Evolutionary conservation across 2,329 filamentous ascomycete species (phyloP).

Genomic region (Diplodia corticola): DNA sequence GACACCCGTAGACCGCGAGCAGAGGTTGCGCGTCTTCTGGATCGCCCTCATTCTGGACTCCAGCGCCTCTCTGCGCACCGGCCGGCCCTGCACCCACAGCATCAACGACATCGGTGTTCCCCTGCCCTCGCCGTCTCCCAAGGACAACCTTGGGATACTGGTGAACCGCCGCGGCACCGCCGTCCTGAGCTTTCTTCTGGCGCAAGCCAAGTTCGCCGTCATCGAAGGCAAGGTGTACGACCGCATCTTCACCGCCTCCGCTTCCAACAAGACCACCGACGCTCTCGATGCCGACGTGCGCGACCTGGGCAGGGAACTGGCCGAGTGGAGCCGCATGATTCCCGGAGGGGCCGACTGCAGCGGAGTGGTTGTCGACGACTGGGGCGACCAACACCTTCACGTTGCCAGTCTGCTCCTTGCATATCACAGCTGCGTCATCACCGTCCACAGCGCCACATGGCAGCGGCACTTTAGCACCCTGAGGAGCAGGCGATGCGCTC

Average conservation of each 20-base stretch:
- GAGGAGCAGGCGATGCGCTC: background rate
- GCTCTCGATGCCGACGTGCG: background rate
- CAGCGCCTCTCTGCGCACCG: background rate
- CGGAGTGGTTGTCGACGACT: background rate
- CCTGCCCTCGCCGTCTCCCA: background rate
- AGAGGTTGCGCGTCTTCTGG: constrained; percentile 10
- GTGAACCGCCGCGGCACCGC: background rate
- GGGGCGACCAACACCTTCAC: background rate
- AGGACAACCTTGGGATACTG: background rate
- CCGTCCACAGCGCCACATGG: constrained; percentile 1
- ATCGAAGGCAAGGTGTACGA: background rate
- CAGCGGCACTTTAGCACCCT: background rate
- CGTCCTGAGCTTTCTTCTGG: background rate
- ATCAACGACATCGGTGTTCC: background rate
- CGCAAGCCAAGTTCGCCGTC: background rate
- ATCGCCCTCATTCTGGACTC: background rate
- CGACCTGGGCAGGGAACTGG: background rate
- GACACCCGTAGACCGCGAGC: background rate
- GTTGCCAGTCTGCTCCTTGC: background rate
- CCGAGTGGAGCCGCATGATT: background rate
- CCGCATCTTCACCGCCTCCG: background rate
- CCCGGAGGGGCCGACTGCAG: background rate
- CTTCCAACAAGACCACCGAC: background rate
- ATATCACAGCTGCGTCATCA: constrained; percentile 3
- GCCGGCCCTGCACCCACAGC: constrained; percentile 3